Evolutionary conservation across 805 yeast genomes (phyloP).

Genomic region (Ogataea allantospora): DNA sequence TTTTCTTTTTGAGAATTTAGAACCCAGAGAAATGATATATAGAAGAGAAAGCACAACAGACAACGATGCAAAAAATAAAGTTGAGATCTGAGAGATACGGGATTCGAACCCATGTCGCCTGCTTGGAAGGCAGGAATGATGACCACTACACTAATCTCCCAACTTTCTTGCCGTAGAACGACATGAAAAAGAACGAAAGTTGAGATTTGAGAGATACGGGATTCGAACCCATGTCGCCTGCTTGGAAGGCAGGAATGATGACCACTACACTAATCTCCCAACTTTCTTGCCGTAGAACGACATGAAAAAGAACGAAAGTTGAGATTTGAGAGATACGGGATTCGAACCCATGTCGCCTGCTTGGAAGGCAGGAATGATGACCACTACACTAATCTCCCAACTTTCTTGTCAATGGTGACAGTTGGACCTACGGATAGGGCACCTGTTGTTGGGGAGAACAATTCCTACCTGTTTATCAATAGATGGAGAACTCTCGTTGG

Average conservation of each 20-base stretch:
- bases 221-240: slow-evolving; percentile 93
- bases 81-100: slow-evolving; percentile 66
- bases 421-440: neutral
- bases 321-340: slow-evolving; percentile 74
- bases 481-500: too few relatives aligned
- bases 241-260: slow-evolving; percentile 93
- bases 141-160: slow-evolving; percentile 93
- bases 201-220: slow-evolving; percentile 71
- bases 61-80: slow-evolving; percentile 35
- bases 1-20: slow-evolving; percentile 8
- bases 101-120: slow-evolving; percentile 93
- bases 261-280: slow-evolving; percentile 91
- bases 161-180: slow-evolving; percentile 9
- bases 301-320: slow-evolving; percentile 30
- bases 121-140: slow-evolving; percentile 93
- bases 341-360: slow-evolving; percentile 94
- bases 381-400: slow-evolving; percentile 72
- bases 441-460: too few relatives aligned
- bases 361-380: slow-evolving; percentile 91
- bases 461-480: too few relatives aligned
- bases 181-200: slow-evolving; percentile 30
- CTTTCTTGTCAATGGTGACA: slow-evolving; percentile 1
- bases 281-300: slow-evolving; percentile 8
- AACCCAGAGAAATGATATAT: too few relatives aligned
- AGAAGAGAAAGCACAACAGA: too few relatives aligned